Evolutionary conservation across 2,329 filamentous ascomycete species (phyloP).

Genomic region (Fonsecaea pedrosoi): DNA sequence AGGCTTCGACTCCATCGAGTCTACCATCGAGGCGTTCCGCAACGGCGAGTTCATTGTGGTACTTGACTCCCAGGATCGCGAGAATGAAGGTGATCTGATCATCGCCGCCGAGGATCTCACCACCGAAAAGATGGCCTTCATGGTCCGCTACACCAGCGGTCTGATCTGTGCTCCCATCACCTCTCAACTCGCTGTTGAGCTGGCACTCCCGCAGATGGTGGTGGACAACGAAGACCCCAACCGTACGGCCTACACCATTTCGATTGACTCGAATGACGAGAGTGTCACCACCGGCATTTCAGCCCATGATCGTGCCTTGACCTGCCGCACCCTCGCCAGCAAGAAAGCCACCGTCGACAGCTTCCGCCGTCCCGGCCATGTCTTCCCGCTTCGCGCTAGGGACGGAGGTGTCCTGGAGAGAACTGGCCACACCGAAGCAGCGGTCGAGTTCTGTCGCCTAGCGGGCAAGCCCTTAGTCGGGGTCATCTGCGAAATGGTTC

Average conservation of each 20-base stretch:
- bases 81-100: conserved; percentile 98
- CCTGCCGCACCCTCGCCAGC: conserved; percentile 78
- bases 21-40: conserved; percentile 43
- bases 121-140: conserved; percentile 90
- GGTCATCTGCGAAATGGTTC: conserved; percentile 90
- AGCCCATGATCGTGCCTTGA: conserved; percentile 83
- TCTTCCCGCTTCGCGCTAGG: conserved; percentile 81
- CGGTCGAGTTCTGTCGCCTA: conserved; percentile 84
- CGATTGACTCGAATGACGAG: conserved; percentile 77
- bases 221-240: conserved; percentile 74
- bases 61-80: conserved; percentile 87
- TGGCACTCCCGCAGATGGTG: conserved; percentile 92
- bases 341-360: conserved; percentile 61
- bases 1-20: conserved; percentile 44
- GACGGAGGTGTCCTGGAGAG: conserved; percentile 81
- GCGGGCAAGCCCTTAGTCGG: conserved; percentile 77
- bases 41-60: conserved; percentile 91
- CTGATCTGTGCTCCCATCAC: conserved; percentile 88
- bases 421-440: conserved; percentile 90
- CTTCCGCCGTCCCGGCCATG: conserved; percentile 85
- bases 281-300: conserved; percentile 87
- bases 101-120: conserved; percentile 87
- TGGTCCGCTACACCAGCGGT: conserved; percentile 88
- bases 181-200: conserved; percentile 69
- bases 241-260: conserved; percentile 90